Percentiles rank a stretch among this genome's conserved stretches.
Conservation (phyloP, 225 moss, liverwort and hornwort species). For the Straminergon stramineum region DNA sequence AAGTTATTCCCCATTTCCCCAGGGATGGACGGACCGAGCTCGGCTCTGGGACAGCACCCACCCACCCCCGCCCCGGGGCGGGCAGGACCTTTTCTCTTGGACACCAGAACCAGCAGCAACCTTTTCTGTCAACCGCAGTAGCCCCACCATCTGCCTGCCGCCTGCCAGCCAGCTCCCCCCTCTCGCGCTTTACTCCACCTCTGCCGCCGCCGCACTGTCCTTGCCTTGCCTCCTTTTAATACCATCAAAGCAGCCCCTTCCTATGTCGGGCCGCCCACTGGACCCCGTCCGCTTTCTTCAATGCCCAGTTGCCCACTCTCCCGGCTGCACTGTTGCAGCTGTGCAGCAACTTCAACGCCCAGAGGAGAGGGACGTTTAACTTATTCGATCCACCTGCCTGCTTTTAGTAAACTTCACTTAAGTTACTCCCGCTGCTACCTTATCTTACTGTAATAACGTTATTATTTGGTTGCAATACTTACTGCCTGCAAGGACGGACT, state of each 20-base stretch:
- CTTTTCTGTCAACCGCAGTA: background rate
- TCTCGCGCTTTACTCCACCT: background rate
- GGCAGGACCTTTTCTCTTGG: background rate
- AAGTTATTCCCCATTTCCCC: background rate
- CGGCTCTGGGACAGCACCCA: background rate
- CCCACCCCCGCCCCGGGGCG: too few species aligned
- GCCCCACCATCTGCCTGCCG: background rate
- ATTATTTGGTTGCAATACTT: background rate
- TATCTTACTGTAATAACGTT: too few species aligned
- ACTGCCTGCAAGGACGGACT: background rate
- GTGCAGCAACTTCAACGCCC: background rate
- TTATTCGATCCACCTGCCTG: background rate
- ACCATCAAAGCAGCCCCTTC: background rate
- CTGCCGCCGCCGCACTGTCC: slow-evolving; percentile 1
- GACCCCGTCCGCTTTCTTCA: background rate
- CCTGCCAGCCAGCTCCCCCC: background rate
- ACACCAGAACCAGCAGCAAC: background rate
- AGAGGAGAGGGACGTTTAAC: background rate
- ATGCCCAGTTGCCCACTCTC: background rate
- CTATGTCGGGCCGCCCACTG: background rate
- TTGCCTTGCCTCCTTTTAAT: background rate
- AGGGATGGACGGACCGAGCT: background rate
- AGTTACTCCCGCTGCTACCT: background rate
- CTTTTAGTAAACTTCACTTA: background rate
- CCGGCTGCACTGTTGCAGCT: background rate